Evolutionary conservation across 129 eudicot genomes (phyloP).

Genomic region (Apium graveolens): DNA sequence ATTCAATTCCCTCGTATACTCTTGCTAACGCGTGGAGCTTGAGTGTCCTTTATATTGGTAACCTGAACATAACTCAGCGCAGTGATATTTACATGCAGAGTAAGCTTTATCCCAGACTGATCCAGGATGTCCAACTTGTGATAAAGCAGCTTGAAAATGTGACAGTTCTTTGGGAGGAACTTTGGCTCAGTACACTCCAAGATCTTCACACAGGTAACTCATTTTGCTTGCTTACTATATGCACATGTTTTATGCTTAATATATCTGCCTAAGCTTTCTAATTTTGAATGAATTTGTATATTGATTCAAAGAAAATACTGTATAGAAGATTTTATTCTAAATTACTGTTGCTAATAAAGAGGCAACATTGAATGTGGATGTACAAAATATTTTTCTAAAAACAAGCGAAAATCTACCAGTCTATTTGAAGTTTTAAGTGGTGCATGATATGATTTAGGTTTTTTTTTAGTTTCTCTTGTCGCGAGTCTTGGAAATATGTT

Average conservation of each 20-base stretch:
- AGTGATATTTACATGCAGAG: slow-evolving; percentile 51
- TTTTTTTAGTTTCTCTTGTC: background rate
- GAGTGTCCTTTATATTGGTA: slow-evolving; percentile 1
- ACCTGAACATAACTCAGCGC: slow-evolving; percentile 6
- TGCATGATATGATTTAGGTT: background rate
- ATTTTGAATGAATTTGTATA: background rate
- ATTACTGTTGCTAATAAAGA: background rate
- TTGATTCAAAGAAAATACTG: background rate
- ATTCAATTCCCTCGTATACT: slow-evolving; percentile 3
- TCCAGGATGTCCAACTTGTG: slow-evolving; percentile 88
- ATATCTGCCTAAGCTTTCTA: background rate
- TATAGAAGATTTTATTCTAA: background rate
- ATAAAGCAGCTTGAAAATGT: slow-evolving; percentile 91
- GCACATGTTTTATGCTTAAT: background rate
- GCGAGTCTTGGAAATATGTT: background rate
- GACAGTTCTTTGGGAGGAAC: slow-evolving; percentile 97
- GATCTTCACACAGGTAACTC: slow-evolving; percentile 93
- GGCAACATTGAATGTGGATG: background rate
- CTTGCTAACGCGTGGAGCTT: slow-evolving; percentile 1
- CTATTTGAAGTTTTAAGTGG: background rate
- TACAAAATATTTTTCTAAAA: background rate
- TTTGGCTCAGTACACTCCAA: slow-evolving; percentile 98
- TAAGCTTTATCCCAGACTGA: slow-evolving; percentile 79
- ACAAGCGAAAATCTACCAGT: background rate
- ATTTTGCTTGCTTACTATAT: background rate